Evolutionary conservation across 106 monocot genomes (phyloP), one percentile per base, ranked within the genome.

Genomic region (Posidonia australis): DNA sequence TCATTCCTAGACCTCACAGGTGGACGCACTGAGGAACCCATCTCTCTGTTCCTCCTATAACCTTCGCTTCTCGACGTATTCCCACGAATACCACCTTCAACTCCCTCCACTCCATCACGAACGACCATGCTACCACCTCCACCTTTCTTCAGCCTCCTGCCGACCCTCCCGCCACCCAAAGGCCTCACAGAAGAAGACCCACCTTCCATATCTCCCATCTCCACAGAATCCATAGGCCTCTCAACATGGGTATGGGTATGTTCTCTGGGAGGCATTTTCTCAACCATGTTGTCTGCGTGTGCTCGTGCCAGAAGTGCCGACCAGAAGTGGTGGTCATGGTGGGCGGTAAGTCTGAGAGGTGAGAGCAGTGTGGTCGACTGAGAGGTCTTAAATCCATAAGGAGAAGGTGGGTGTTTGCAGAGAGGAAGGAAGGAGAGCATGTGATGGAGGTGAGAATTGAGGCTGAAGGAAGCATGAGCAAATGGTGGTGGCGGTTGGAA

Each of bases 211-310:
- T 29, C 58, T 49, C 13, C 47, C 31, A 18, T 18, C 36, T 1
- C 1, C 14, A 19, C n/a, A 7, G 32, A 48, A 10, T 25, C 54
- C 21, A 9, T 22, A 4, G 2, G 45, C 24, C 30, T 60, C 19
- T 24, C 59, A 18, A 31, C 58, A 43, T 46, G 23, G 57, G 57
- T 11, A 52, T 52, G n/a, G 18, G 13, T 20, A 54, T 46, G 42
- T 26, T 73, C 70, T 68, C 64, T 61, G 2, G 59, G 70, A 66
- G 74, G 26, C 21, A 64, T 56, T 74, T 51, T 59, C 13, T 77
- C 70, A 27, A 66, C 49, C 29, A 75, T 18, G n/a, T 72, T 65
- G 65, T 26, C 56, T 0, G 72, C 64, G 48, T 65, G 71, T 17
- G 46, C 29, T 29, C 58, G 25, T 12, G 10, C 55, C 24, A 57